Conservation (phyloP, 2,329 filamentous ascomycete genomes). For the Fusarium sp. region DNA sequence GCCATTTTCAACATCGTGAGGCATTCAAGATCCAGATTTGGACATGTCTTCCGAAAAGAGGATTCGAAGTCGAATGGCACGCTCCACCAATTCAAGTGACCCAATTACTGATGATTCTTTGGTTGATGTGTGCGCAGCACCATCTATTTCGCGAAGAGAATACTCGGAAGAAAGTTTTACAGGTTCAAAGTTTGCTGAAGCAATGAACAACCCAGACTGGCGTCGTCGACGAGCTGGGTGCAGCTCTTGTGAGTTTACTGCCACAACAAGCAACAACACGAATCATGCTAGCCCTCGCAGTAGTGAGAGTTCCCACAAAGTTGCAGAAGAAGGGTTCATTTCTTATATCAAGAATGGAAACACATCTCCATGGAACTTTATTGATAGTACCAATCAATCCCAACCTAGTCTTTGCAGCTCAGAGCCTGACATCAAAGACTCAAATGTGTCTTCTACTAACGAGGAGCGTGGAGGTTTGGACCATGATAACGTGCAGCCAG, state of each 20-base stretch:
- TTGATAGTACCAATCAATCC: slow-evolving; percentile 5
- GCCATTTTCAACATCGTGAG: not conserved
- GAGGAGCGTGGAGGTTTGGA: not conserved
- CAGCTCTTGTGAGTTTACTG: slow-evolving; percentile 11
- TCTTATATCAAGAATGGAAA: not conserved
- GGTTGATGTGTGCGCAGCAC: slow-evolving; percentile 18
- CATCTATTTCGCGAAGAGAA: slow-evolving; percentile 17
- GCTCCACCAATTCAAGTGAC: slow-evolving; percentile 7
- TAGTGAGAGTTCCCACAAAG: not conserved
- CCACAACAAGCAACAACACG: slow-evolving; percentile 10
- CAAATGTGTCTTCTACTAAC: not conserved
- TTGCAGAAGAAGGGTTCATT: not conserved
- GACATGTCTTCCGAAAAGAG: slow-evolving; percentile 28
- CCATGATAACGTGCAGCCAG: not conserved
- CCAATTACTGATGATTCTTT: slow-evolving; percentile 22
- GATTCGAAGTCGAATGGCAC: slow-evolving; percentile 12
- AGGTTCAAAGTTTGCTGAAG: slow-evolving; percentile 47
- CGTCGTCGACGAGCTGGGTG: slow-evolving; percentile 43
- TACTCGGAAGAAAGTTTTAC: slow-evolving; percentile 35
- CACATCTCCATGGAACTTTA: slow-evolving; percentile 7
- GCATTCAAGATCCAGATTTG: not conserved
- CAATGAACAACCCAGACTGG: slow-evolving; percentile 55
- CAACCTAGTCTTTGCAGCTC: slow-evolving; percentile 12
- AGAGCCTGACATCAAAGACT: slow-evolving; percentile 9
- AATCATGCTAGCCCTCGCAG: not conserved